Percentiles rank a stretch among this genome's conserved stretches.
Evolutionary conservation across 129 eudicot genomes (phyloP).

Genomic region (Pseudognaphalium luteoalbum): DNA sequence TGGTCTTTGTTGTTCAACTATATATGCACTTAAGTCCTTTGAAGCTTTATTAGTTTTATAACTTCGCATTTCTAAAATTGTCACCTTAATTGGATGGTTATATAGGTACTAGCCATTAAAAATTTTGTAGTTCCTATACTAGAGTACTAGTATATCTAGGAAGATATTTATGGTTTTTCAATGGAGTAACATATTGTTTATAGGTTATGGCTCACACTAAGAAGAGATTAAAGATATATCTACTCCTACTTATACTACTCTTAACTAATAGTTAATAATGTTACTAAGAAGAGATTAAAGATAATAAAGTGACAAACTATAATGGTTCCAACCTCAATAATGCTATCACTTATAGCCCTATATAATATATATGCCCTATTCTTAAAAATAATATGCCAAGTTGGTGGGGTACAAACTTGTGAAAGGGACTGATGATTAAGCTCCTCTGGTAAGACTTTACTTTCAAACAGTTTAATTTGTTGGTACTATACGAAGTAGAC

Average conservation of each 20-base stretch:
- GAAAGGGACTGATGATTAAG: background rate
- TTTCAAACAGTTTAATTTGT: no score
- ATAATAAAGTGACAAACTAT: background rate
- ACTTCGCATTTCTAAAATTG: background rate
- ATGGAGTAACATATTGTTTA: background rate
- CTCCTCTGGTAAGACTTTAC: background rate
- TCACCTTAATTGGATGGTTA: background rate
- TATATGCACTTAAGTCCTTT: constrained; percentile 4
- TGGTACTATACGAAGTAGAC: no score
- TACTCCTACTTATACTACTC: background rate
- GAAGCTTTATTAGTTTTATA: background rate
- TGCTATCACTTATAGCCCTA: background rate
- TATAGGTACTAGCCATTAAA: background rate
- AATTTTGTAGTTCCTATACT: background rate
- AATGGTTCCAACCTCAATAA: background rate
- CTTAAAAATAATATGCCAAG: background rate
- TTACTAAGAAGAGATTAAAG: no score
- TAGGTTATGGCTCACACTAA: background rate
- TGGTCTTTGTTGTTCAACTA: background rate
- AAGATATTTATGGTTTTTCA: background rate
- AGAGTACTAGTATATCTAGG: background rate
- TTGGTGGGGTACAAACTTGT: background rate
- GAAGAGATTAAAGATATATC: background rate
- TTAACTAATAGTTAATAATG: background rate
- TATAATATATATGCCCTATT: no score